Evolutionary conservation across 306 rosid species (phyloP).

Genomic region (Alnus glutinosa): DNA sequence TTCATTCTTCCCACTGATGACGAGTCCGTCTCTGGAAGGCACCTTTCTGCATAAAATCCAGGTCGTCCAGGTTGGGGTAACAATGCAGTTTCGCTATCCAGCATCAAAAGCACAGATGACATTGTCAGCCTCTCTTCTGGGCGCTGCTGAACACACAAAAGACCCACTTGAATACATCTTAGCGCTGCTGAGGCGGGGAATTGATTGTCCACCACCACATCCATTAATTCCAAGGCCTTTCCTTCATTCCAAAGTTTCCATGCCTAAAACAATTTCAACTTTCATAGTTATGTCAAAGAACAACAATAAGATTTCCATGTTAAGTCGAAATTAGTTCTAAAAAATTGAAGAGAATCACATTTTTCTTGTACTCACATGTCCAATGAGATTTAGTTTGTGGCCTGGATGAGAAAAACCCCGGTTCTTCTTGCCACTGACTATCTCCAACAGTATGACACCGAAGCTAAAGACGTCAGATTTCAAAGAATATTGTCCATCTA

Average conservation of each 20-base stretch:
- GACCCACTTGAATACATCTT: slow-evolving; percentile 53
- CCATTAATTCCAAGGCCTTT: slow-evolving; percentile 46
- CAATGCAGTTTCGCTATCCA: slow-evolving; percentile 36
- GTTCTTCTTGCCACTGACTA: slow-evolving; percentile 44
- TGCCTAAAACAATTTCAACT: slow-evolving; percentile 37
- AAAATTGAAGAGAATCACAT: background rate
- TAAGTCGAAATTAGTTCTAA: background rate
- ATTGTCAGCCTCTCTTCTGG: slow-evolving; percentile 63
- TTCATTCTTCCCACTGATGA: slow-evolving; percentile 29
- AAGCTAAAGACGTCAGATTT: slow-evolving; percentile 44
- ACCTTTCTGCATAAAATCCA: slow-evolving; percentile 45
- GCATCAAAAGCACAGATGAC: slow-evolving; percentile 48
- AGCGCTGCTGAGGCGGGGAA: slow-evolving; percentile 18
- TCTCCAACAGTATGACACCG: slow-evolving; percentile 42
- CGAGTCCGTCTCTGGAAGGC: slow-evolving; percentile 35
- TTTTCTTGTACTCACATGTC: slow-evolving; percentile 41
- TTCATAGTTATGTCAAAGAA: background rate
- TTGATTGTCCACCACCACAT: slow-evolving; percentile 31
- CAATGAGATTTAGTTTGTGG: slow-evolving; percentile 50
- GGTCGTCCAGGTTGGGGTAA: slow-evolving; percentile 45
- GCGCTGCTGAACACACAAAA: slow-evolving; percentile 48
- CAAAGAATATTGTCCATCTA: slow-evolving; percentile 45
- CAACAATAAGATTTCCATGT: background rate
- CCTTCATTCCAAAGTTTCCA: slow-evolving; percentile 66
- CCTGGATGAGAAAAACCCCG: slow-evolving; percentile 42